A percentile compares a stretch with the other conserved stretches of the same genome.
Conservation (phyloP, 805 yeast species). For the Hemisphaericaspora nanyangensis region DNA sequence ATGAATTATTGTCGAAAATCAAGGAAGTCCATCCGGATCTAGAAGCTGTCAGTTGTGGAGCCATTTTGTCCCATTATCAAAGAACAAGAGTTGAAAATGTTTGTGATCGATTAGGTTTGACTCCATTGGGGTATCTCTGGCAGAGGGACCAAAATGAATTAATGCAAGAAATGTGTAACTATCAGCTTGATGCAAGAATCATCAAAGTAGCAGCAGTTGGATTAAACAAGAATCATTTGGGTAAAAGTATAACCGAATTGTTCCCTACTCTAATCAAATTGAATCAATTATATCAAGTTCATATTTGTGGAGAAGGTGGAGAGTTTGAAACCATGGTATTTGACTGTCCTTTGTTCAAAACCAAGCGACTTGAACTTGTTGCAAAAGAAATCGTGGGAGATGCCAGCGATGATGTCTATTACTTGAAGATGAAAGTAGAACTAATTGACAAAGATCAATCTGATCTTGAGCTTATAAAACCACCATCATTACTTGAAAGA, state of each 20-base stretch:
- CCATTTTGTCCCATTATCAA: slow-evolving; percentile 93
- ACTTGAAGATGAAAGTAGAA: slow-evolving; percentile 53
- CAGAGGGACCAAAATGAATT: slow-evolving; percentile 77
- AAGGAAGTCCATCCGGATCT: slow-evolving; percentile 59
- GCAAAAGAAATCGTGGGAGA: slow-evolving; percentile 41
- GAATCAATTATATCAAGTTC: slow-evolving; percentile 71
- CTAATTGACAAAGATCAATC: slow-evolving; percentile 35
- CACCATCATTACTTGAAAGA: slow-evolving; percentile 40
- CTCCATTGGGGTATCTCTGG: slow-evolving; percentile 81
- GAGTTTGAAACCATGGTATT: slow-evolving; percentile 92
- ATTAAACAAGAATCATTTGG: slow-evolving; percentile 60
- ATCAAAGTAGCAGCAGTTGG: slow-evolving; percentile 96
- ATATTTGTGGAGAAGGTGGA: slow-evolving; percentile 98
- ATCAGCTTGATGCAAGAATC: slow-evolving; percentile 71
- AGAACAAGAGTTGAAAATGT: slow-evolving; percentile 91
- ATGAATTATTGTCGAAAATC: slow-evolving; percentile 47
- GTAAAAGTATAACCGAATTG: slow-evolving; percentile 59
- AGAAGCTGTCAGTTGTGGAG: slow-evolving; percentile 91
- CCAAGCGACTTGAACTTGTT: slow-evolving; percentile 44
- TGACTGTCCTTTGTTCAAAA: slow-evolving; percentile 80
- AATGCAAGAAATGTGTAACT: slow-evolving; percentile 74
- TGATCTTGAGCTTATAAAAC: slow-evolving; percentile 11
- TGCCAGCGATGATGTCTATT: slow-evolving; percentile 67
- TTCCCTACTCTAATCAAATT: slow-evolving; percentile 55
- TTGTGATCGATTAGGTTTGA: slow-evolving; percentile 67